These are phyloP conservation scores for Curvularia lunata DNA, from an alignment of 2,329 filamentous ascomycete genomes.

Conservation along the genomic window DNA sequence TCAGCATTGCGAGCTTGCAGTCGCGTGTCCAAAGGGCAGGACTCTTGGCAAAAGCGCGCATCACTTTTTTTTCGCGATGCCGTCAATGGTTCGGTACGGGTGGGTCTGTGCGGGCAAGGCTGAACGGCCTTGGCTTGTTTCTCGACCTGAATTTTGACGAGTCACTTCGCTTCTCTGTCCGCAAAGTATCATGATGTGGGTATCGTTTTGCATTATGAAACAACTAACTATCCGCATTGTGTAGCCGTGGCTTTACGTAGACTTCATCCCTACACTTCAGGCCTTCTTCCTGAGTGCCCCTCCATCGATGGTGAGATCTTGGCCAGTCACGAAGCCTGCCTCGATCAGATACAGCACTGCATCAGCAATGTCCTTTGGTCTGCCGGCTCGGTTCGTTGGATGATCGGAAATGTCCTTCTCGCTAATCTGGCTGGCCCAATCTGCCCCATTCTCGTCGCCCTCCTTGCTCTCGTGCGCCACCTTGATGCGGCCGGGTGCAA, in stretches of 20 bases:
- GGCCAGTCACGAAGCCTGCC: constrained; percentile 49
- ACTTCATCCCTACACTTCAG: background rate
- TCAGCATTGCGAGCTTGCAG: background rate
- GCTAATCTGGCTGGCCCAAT: constrained; percentile 47
- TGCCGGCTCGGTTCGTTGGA: constrained; percentile 54
- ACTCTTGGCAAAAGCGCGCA: constrained; percentile 7
- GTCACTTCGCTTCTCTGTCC: background rate
- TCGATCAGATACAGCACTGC: constrained; percentile 52
- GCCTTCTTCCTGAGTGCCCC: constrained; percentile 47
- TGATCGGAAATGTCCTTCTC: constrained; percentile 54
- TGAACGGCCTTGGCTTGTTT: constrained; percentile 8
- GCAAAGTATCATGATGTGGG: background rate
- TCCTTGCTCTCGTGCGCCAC: constrained; percentile 56
- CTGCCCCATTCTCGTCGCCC: constrained; percentile 52
- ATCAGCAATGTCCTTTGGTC: constrained; percentile 55
- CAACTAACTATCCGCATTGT: background rate
- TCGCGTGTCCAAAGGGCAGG: background rate
- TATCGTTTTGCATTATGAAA: constrained; percentile 5
- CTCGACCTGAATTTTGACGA: background rate
- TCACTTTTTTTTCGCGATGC: constrained; percentile 16
- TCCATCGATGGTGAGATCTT: constrained; percentile 49
- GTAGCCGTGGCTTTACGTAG: background rate
- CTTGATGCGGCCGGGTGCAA: constrained; percentile 57
- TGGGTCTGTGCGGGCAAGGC: constrained; percentile 8
- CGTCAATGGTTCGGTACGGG: constrained; percentile 8